Evolutionary conservation across 2,329 filamentous ascomycete genomes (phyloP), one percentile per base, ranked within the genome.

Genomic region (Hypoxylon sp.): DNA sequence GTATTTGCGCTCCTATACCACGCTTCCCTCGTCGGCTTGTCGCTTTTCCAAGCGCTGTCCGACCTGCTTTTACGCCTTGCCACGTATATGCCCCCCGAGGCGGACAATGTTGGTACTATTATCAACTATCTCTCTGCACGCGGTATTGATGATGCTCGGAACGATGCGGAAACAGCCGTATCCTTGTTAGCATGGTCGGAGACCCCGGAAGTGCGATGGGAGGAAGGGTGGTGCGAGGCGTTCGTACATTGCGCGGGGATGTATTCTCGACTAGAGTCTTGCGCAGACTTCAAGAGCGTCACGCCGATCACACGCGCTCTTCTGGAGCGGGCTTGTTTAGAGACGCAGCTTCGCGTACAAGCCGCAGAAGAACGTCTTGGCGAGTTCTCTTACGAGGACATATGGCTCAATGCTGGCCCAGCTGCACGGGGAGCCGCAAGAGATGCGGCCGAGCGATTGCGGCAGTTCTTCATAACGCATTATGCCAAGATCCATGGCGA

Each of bases 241-340:
- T 93, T 91, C 72, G 81, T 88, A 5, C 90, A 93, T 74, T 87
- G 87, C 69, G 86, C 86, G 2, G 91, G 91, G 25, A 88, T 91
- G 85, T 89, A 85, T 74, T 82, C 75, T 48, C 81, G 78, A 23
- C 77, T 89, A n/a, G 85, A 89, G 67, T 71, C 72, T 3, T 83
- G 82, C 21, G 79, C 84, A 10, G 89, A 91, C 71, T 92, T 86
- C 76, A 84, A 82, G 63, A 79, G 82, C 50, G 78, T 91, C 23
- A 88, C 88, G 1, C 84, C 88, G 1, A 87, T 90, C 52, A 90
- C 90, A 0, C 85, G 86, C 11, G 86, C 88, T 0, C 84, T 91
- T 2, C 80, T 92, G 0, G 89, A 91, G 48, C 82, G 86, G 14
- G 87, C 88, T 0, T 87, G 81, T 45, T 84, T 91, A 25, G 86